A percentile compares a stretch with the other conserved stretches of the same genome.
Conservation (phyloP, 495 filamentous ascomycete species). For the Podospora appendiculata region DNA sequence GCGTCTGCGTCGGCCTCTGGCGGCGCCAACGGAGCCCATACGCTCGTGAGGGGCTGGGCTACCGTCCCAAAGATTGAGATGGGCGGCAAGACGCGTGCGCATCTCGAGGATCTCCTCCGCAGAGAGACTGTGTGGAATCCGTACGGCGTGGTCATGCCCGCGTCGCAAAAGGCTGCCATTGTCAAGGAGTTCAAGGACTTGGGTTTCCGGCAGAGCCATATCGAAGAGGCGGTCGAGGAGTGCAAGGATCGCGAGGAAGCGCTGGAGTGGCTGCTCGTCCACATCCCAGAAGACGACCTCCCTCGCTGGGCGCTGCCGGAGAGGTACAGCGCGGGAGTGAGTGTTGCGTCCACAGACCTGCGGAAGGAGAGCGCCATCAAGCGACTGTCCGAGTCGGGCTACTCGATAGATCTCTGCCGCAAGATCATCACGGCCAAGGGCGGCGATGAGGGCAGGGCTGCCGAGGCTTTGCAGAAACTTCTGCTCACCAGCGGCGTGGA, state of each 20-base stretch:
- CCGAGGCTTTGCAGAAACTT: constrained; percentile 66
- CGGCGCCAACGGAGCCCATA: constrained; percentile 12
- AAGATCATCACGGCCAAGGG: constrained; percentile 57
- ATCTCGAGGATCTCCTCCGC: constrained; percentile 71
- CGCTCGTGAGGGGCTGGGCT: constrained; percentile 66
- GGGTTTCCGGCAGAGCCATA: constrained; percentile 80
- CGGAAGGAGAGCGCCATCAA: constrained; percentile 72
- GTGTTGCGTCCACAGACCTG: constrained; percentile 70
- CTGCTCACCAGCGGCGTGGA: constrained; percentile 44
- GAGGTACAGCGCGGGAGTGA: constrained; percentile 79
- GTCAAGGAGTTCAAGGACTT: constrained; percentile 66
- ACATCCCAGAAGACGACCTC: constrained; percentile 93
- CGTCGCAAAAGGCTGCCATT: constrained; percentile 47
- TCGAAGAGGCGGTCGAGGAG: constrained; percentile 77
- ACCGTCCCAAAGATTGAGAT: constrained; percentile 86
- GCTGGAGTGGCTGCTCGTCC: constrained; percentile 84
- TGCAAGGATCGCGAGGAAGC: constrained; percentile 92
- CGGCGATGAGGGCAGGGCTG: constrained; percentile 71
- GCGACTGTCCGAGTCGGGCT: constrained; percentile 73
- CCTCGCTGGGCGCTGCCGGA: constrained; percentile 86
- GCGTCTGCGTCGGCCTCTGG: neutral
- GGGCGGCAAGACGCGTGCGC: constrained; percentile 64
- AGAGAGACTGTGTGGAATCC: constrained; percentile 82
- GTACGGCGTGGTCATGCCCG: constrained; percentile 55
- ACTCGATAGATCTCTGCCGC: constrained; percentile 73